These are phyloP conservation scores for Naganishia kalamii DNA, from an alignment of 768 basidiomycete genomes.

Conservation along the genomic window DNA sequence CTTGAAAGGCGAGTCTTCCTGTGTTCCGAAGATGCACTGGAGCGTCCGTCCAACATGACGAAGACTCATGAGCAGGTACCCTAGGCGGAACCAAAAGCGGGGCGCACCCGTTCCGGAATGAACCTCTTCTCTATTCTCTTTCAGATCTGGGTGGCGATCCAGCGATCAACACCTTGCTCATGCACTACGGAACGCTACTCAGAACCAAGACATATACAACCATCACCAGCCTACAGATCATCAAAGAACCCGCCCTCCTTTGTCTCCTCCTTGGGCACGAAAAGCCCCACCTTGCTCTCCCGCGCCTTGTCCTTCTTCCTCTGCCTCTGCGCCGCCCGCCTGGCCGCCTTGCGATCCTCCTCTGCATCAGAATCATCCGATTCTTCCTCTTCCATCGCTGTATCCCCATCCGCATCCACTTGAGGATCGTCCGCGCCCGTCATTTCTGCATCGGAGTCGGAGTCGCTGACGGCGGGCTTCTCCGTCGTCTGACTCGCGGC, in stretches of 20 bases:
- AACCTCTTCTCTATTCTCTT: no score
- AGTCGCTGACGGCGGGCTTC: not conserved
- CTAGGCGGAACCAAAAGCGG: no score
- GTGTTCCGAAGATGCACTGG: no score
- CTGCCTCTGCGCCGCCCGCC: conserved; percentile 20
- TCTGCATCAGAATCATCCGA: conserved; percentile 20
- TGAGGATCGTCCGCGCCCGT: conserved; percentile 31
- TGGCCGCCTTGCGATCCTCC: conserved; percentile 31
- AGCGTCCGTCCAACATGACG: no score
- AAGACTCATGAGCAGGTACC: no score
- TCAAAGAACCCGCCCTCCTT: conserved; percentile 63
- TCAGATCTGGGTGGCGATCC: no score
- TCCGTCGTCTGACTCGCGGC: conserved; percentile 28
- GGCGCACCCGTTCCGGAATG: no score
- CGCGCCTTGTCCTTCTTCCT: conserved; percentile 30
- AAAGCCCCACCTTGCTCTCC: conserved; percentile 43
- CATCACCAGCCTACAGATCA: conserved; percentile 50
- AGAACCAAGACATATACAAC: not conserved
- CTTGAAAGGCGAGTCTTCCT: no score
- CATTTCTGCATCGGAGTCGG: not conserved
- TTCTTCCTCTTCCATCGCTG: conserved; percentile 32
- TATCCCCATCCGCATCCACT: conserved; percentile 20
- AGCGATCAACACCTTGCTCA: not conserved
- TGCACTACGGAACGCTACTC: not conserved
- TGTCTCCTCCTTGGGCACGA: conserved; percentile 58